Conservation (phyloP, 1,284 basidiomycete species). For the Quambalaria eucalypti region DNA sequence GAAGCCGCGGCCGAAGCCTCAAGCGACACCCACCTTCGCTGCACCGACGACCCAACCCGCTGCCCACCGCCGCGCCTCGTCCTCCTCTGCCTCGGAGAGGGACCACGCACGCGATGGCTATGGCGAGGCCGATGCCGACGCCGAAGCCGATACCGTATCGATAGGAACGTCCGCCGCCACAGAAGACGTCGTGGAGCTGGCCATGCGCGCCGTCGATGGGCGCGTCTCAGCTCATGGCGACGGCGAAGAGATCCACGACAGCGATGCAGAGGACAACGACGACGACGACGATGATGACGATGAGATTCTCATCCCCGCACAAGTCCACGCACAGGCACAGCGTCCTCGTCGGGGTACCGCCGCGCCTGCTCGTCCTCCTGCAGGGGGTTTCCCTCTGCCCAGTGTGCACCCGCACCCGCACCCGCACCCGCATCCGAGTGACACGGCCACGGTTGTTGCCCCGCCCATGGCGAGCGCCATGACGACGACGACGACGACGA, state of each 20-base stretch:
- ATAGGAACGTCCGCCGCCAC: constrained; percentile 13
- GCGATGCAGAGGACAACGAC: constrained; percentile 14
- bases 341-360: background rate
- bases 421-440: background rate
- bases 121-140: background rate
- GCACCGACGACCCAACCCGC: background rate
- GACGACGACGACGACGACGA: too few relatives aligned
- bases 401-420: background rate
- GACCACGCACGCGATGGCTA: too few relatives aligned
- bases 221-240: constrained; percentile 12
- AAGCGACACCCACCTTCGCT: background rate
- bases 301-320: constrained; percentile 13
- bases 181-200: constrained; percentile 36
- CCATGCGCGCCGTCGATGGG: constrained; percentile 30
- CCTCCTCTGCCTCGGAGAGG: too few relatives aligned
- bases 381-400: background rate
- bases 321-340: background rate
- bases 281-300: constrained; percentile 14
- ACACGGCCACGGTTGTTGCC: constrained; percentile 1
- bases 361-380: background rate
- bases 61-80: constrained; percentile 4
- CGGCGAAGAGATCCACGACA: constrained; percentile 12
- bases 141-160: background rate
- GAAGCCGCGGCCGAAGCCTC: constrained; percentile 7
- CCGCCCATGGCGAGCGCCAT: too few relatives aligned